phyloP scores from a whole-genome alignment of 2,329 filamentous ascomycete genomes.

The Lomentospora prolificans region DNA sequence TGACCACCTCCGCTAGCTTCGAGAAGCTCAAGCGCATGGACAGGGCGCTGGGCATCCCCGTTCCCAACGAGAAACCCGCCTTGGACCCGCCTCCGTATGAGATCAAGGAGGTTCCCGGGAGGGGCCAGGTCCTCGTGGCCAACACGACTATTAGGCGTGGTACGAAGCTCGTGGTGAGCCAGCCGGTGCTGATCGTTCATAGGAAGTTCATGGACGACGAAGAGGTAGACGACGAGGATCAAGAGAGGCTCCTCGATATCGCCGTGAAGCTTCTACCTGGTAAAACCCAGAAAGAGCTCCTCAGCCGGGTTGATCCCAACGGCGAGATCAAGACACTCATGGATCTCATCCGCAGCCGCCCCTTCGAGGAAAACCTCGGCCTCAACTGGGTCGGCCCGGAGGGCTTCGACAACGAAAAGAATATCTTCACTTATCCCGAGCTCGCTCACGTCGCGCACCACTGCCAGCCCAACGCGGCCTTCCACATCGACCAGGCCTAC shows the following conservation, averaged over 20 bases:
- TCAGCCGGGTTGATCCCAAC: neutral
- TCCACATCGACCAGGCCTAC: constrained; percentile 29
- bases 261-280: constrained; percentile 7
- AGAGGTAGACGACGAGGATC: constrained; percentile 2
- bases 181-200: constrained; percentile 5
- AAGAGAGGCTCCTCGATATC: constrained; percentile 1
- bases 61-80: neutral
- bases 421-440: constrained; percentile 5
- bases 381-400: constrained; percentile 1
- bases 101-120: constrained; percentile 15
- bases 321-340: constrained; percentile 2
- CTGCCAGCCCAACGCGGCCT: constrained; percentile 34
- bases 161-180: constrained; percentile 3
- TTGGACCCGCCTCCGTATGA: constrained; percentile 13
- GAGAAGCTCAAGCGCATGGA: constrained; percentile 8
- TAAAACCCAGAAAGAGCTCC: constrained; percentile 4
- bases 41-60: neutral
- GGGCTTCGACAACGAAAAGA: constrained; percentile 6
- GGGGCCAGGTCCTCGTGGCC: constrained; percentile 17
- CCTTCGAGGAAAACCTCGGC: constrained; percentile 6
- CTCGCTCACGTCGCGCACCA: constrained; percentile 20
- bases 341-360: neutral
- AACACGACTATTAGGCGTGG: constrained; percentile 16
- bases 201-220: constrained; percentile 6
- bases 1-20: constrained; percentile 4